These are phyloP conservation scores for Globisporangium yorkense DNA, from an alignment of 352 stramenopile genomes.

Conservation along the genomic window DNA sequence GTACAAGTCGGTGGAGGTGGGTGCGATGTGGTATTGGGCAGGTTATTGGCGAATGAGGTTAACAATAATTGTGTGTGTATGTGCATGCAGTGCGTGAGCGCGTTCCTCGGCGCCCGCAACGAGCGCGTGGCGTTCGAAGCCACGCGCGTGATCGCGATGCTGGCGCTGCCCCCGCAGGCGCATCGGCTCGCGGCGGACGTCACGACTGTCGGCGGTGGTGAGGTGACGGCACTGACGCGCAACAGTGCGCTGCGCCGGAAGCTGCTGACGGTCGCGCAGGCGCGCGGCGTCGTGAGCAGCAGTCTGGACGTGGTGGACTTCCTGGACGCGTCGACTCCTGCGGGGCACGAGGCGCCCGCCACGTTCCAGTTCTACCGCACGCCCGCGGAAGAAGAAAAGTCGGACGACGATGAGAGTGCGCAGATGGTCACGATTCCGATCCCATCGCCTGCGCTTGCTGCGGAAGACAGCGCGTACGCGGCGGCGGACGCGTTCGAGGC, in stretches of 20 bases:
- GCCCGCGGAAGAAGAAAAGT: slow-evolving; percentile 12
- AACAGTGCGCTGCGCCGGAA: slow-evolving; percentile 43
- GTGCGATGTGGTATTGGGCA: background rate
- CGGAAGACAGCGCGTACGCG: slow-evolving; percentile 24
- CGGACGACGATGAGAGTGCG: slow-evolving; percentile 13
- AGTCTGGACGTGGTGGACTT: slow-evolving; percentile 69
- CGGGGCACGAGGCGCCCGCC: slow-evolving; percentile 3
- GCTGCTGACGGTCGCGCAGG: slow-evolving; percentile 50
- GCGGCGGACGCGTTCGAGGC: slow-evolving; percentile 41
- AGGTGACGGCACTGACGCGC: slow-evolving; percentile 18
- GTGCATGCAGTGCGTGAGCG: slow-evolving; percentile 17
- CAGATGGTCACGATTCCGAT: slow-evolving; percentile 38
- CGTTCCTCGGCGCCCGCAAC: slow-evolving; percentile 56
- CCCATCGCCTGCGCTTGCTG: slow-evolving; percentile 8
- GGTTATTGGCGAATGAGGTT: background rate
- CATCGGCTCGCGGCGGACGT: slow-evolving; percentile 57
- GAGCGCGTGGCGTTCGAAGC: slow-evolving; percentile 66
- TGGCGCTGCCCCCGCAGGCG: slow-evolving; percentile 57
- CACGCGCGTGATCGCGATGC: slow-evolving; percentile 65
- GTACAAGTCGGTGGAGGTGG: slow-evolving; percentile 54
- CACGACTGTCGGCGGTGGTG: slow-evolving; percentile 27
- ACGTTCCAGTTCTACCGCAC: slow-evolving; percentile 69
- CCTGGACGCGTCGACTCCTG: slow-evolving; percentile 8
- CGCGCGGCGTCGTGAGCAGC: slow-evolving; percentile 31
- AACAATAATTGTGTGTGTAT: background rate